Base-by-base conservation (phyloP, 192 early-diverging fungal genomes). In the Backusella parvicylindrica region DNA sequence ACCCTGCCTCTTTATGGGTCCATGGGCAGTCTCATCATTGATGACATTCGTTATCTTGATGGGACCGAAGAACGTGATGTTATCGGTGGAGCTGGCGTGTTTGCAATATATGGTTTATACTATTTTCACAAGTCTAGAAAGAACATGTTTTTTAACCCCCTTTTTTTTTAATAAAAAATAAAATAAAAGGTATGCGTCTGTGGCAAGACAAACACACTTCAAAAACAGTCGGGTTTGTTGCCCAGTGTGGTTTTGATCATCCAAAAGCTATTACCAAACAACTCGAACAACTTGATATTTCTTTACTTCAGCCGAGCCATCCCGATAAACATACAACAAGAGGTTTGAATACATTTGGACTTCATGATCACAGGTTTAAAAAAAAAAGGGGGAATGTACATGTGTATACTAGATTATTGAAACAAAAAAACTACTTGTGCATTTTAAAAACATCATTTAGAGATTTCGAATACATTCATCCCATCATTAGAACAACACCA, bases 91-190 rank as follows among this genome's bases (percentile, higher is more conserved):
- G 84, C 73, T 18, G 84, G 84, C 23, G 65, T 78, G n/a, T 77
- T 76, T 73, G 81, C 81, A 35, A 80, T 80, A 65, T 85, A 82
- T 50, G 84, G 84, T 85, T 47, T n/a, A n/a, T n/a, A 18, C 16
- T n/a, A 47, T 47, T 35, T 47, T n/a, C n/a, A 81, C 40, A 26
- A 67, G 11, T 26, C n/a, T 6, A 69, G 2, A 37, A 68, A 67
- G 0, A 31, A 32, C 30, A 32, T 12, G 4, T 28, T 9, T 31
- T 30, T n/a, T n/a, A n/a, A n/a, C n/a, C n/a, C 47, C 60, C 70
- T 41, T 36, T 16, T 28, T 28, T 13, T 8, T n/a, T n/a, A n/a
- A n/a, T n/a, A n/a, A n/a, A n/a, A n/a, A n/a, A n/a, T n/a, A n/a
- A n/a, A 67, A 13, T 65, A 6, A 32, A 28, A 85, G 84, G 84